phyloP scores from a whole-genome alignment of 2,329 filamentous ascomycete genomes.

The Mariannaea elegans region DNA sequence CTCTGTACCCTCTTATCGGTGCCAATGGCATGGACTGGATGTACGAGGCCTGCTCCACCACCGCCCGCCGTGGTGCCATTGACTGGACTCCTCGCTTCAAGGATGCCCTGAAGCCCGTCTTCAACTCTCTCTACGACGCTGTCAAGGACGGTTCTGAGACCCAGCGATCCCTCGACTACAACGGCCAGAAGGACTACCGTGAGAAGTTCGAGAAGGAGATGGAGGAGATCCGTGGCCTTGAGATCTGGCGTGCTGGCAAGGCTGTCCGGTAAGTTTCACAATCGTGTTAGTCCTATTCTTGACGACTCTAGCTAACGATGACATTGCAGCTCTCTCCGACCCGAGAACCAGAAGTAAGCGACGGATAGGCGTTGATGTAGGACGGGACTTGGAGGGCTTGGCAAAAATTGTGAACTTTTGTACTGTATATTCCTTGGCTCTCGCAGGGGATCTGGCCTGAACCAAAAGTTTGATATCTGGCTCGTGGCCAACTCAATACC shows the following conservation, averaged over 20 bases:
- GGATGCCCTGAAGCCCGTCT: constrained; percentile 97
- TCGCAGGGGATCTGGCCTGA: constrained; percentile 35
- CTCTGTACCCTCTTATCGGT: constrained; percentile 96
- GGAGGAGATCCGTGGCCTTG: constrained; percentile 95
- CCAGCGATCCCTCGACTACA: constrained; percentile 95
- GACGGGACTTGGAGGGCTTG: constrained; percentile 35
- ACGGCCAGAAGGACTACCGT: constrained; percentile 94
- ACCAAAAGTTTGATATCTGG: constrained; percentile 41
- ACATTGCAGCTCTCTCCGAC: constrained; percentile 73
- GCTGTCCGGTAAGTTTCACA: constrained; percentile 78
- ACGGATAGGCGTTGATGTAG: constrained; percentile 27
- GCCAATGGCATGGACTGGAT: constrained; percentile 99
- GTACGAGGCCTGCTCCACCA: constrained; percentile 99
- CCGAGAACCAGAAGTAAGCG: constrained; percentile 83
- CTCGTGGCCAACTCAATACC: constrained; percentile 23
- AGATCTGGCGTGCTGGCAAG: constrained; percentile 99
- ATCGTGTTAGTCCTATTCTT: no score
- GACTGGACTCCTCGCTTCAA: constrained; percentile 99
- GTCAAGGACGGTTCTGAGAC: constrained; percentile 94
- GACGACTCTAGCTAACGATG: constrained; percentile 28
- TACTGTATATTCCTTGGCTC: constrained; percentile 38
- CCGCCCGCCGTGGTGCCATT: constrained; percentile 96
- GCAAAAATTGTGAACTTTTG: constrained; percentile 37
- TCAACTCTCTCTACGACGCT: constrained; percentile 95
- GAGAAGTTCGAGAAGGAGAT: constrained; percentile 98